These are phyloP conservation scores for Populus hybrid DNA, from an alignment of 441 rosid species.

Conservation along the genomic window DNA sequence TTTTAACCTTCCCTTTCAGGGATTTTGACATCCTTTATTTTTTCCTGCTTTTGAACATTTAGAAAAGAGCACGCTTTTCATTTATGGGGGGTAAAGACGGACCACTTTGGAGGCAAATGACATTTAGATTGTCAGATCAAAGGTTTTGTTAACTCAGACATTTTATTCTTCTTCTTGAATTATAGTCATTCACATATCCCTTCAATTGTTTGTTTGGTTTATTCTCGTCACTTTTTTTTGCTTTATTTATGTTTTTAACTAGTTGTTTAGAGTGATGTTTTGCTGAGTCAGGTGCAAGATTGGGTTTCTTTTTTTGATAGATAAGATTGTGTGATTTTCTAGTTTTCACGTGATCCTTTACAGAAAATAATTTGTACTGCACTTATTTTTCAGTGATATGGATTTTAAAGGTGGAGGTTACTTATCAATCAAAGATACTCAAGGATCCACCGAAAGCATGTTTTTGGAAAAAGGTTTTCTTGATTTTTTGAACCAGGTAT, in stretches of 20 bases:
- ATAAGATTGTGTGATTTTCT: neutral
- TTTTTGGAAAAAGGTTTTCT: conserved; percentile 77
- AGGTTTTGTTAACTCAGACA: conserved; percentile 46
- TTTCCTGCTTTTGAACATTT: conserved; percentile 19
- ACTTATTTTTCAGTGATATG: conserved; percentile 37
- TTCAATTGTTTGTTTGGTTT: neutral
- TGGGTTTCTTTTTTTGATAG: neutral
- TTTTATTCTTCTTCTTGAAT: neutral
- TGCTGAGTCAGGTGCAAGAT: neutral
- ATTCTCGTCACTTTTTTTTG: neutral
- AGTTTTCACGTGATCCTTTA: neutral
- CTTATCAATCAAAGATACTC: conserved; percentile 60
- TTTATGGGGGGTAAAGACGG: conserved; percentile 98
- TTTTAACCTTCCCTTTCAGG: neutral
- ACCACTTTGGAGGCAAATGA: conserved; percentile 92
- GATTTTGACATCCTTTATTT: conserved; percentile 6
- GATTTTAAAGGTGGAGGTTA: conserved; percentile 53
- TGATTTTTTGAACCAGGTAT: conserved; percentile 78
- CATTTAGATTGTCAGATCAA: conserved; percentile 66
- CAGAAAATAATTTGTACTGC: neutral
- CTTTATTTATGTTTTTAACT: neutral
- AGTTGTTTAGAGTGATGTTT: conserved; percentile 1
- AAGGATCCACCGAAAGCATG: conserved; percentile 40
- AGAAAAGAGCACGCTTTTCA: conserved; percentile 91
- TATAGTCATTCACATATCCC: neutral